phyloP scores from a whole-genome alignment of 768 basidiomycete genomes.

The Podaxis pistillaris region DNA sequence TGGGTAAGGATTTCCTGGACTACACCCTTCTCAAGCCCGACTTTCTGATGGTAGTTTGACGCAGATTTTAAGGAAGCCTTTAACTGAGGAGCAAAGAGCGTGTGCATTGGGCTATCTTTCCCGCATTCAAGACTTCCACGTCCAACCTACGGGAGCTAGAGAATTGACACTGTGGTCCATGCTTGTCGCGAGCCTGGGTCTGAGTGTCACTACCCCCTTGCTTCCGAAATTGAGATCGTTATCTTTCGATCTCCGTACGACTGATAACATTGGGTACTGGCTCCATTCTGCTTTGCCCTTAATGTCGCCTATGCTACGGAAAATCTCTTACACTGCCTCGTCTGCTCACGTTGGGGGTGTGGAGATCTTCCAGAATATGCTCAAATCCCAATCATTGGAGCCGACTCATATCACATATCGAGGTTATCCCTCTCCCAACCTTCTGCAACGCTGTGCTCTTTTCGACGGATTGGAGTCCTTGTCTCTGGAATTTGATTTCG shows the following conservation, averaged over 20 bases:
- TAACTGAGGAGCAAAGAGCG: background rate
- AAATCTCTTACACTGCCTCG: background rate
- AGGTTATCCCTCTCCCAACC: background rate
- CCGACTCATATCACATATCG: background rate
- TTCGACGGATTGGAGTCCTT: background rate
- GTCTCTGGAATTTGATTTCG: background rate
- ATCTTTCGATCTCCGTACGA: background rate
- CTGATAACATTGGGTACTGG: background rate
- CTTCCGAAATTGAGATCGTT: background rate
- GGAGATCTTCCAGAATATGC: background rate
- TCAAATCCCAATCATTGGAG: background rate
- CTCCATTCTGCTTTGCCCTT: background rate
- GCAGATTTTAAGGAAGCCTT: background rate
- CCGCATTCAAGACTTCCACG: conserved; percentile 1
- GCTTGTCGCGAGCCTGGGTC: background rate
- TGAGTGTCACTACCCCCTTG: background rate
- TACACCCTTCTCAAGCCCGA: background rate
- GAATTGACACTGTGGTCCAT: background rate
- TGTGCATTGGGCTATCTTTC: background rate
- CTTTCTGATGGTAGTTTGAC: background rate
- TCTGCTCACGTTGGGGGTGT: background rate
- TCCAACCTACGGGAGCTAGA: background rate
- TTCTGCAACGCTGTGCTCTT: background rate
- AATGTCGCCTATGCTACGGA: background rate
- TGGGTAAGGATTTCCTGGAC: background rate